A percentile compares a stretch with the other conserved stretches of the same genome.
Evolutionary conservation across 1,139 yeast genomes (phyloP).

Genomic region (Yamadazyma mexicana): DNA sequence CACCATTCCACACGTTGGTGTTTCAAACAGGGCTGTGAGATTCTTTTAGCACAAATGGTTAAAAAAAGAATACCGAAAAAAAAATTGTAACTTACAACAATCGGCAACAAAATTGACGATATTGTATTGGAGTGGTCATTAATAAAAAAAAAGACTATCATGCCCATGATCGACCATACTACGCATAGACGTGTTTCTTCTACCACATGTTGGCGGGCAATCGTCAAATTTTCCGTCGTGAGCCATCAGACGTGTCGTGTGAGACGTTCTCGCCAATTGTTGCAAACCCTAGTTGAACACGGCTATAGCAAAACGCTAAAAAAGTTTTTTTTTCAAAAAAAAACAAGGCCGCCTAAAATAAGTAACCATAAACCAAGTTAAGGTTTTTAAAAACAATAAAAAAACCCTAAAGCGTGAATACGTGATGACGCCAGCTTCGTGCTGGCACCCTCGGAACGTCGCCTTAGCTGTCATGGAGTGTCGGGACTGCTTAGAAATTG

Average conservation of each 20-base stretch:
- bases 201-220: too few species aligned
- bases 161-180: too few species aligned
- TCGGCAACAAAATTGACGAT: background rate
- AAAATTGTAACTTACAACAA: constrained; percentile 1
- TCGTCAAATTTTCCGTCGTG: too few species aligned
- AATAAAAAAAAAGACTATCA: too few species aligned
- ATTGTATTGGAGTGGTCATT: background rate
- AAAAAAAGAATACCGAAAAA: background rate
- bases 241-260: background rate
- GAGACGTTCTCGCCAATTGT: background rate
- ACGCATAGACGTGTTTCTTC: too few species aligned
- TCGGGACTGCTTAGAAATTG: too few species aligned
- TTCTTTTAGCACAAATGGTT: too few species aligned
- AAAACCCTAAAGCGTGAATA: background rate
- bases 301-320: background rate
- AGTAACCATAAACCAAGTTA: background rate
- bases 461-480: too few species aligned
- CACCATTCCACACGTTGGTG: too few species aligned
- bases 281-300: background rate
- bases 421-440: background rate
- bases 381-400: background rate
- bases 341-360: background rate
- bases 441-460: too few species aligned
- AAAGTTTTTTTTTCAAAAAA: too few species aligned
- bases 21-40: background rate